These are phyloP conservation scores for Paraphysoderma sedebokerense DNA, from an alignment of 371 early-diverging fungal genomes.

Conservation along the genomic window DNA sequence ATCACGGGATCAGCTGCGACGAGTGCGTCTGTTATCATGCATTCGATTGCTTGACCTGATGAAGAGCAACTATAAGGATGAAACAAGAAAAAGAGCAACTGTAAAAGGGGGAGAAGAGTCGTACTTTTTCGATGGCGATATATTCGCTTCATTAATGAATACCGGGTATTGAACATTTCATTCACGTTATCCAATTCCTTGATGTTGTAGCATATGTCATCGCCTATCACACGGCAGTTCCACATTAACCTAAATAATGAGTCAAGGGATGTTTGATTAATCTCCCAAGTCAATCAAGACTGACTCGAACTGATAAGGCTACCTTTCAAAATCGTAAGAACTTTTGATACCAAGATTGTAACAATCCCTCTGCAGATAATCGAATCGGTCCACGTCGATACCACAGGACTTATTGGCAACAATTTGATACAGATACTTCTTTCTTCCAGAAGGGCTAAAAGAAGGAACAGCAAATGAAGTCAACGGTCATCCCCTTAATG, in stretches of 20 bases:
- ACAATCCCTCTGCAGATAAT: conserved; percentile 83
- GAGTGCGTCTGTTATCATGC: conserved; percentile 78
- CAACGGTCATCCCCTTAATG: background rate
- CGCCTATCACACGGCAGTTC: conserved; percentile 64
- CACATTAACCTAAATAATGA: conserved; percentile 37
- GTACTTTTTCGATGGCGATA: conserved; percentile 78
- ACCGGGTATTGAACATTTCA: conserved; percentile 83
- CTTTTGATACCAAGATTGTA: conserved; percentile 64
- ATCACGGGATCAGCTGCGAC: conserved; percentile 58
- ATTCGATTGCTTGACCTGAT: conserved; percentile 43
- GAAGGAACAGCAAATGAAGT: background rate
- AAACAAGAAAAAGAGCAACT: conserved; percentile 10
- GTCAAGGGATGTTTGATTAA: background rate
- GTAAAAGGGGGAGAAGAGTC: conserved; percentile 2
- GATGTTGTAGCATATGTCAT: conserved; percentile 76
- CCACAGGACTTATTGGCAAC: conserved; percentile 87
- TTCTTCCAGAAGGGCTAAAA: conserved; percentile 7
- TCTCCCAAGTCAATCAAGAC: background rate
- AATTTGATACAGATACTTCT: conserved; percentile 76
- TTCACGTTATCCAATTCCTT: conserved; percentile 60
- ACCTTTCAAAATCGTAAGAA: conserved; percentile 52
- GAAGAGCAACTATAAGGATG: background rate
- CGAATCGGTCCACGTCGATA: conserved; percentile 95
- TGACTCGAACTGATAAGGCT: background rate
- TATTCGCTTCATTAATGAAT: conserved; percentile 74